These are phyloP conservation scores for Rosa hybrid DNA, from an alignment of 331 rosid genomes.

Conservation along the genomic window DNA sequence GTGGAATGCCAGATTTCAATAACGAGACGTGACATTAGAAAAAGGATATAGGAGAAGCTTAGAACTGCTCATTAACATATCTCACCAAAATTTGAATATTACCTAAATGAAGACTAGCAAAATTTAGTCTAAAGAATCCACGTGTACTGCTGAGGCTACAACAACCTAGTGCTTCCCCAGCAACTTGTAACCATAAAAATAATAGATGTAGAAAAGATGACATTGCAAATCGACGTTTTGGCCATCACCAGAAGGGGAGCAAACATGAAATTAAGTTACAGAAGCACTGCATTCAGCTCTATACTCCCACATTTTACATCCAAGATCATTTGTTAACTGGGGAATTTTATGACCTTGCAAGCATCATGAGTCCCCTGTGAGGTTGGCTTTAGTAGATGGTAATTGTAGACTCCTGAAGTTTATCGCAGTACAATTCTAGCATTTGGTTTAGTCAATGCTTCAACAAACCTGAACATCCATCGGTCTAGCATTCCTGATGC, in stretches of 20 bases:
- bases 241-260: conserved; percentile 8
- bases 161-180: conserved; percentile 21
- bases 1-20: too few relatives aligned
- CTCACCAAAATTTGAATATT: conserved; percentile 19
- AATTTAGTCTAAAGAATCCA: conserved; percentile 17
- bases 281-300: conserved; percentile 13
- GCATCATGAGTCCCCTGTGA: conserved; percentile 17
- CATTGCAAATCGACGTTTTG: neutral
- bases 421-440: conserved; percentile 50
- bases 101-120: conserved; percentile 1
- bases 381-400: conserved; percentile 27
- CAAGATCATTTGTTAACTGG: conserved; percentile 19
- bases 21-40: neutral
- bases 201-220: conserved; percentile 1
- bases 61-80: conserved; percentile 11
- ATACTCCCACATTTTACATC: conserved; percentile 11
- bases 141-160: conserved; percentile 3
- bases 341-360: conserved; percentile 6
- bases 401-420: conserved; percentile 19
- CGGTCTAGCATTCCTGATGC: conserved; percentile 88
- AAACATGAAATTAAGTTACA: conserved; percentile 15
- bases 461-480: conserved; percentile 88
- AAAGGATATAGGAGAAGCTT: neutral
- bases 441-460: conserved; percentile 68
- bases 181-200: conserved; percentile 8